Base-by-base conservation (phyloP, 2,329 filamentous ascomycete species). In the Colletotrichum siamense region DNA sequence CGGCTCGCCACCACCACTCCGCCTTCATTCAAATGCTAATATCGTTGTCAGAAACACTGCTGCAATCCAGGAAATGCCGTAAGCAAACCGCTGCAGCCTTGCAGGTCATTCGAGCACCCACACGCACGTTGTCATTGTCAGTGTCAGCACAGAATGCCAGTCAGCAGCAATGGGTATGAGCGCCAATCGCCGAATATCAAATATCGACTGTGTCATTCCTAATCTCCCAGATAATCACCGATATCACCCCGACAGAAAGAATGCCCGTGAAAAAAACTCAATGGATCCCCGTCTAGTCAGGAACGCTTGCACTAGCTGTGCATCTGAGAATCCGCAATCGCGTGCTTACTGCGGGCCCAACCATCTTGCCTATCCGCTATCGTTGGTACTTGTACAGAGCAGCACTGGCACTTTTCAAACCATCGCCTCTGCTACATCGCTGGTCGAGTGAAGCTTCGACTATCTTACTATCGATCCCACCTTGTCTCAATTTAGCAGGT, bases 401-500 rank as follows among this genome's bases (percentile, higher is more conserved):
- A 22, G 44, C 44, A 49, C 44, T 13, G n/a, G 62, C 22, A 12
- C 59, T 32, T 24, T 62, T 8, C 62, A 64, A 72, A 32, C 63
- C 28, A 66, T 6, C 24, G 24, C 63, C 30, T 62, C 28, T 62
- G 59, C 59, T 62, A 26, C 57, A 32, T n/a, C 18, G 30, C 32
- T 64, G 34, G n/a, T 64, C 34, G 22, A 36, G 2, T 34, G 30
- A 64, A 36, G 32, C 61, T 64, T 32, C 30, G 22, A 64, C 18
- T 22, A n/a, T 64, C 6, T 36, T 64, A n/a, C 32, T 64, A 67
- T 24, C 30, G 30, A 36, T 70, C 18, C 30, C 57, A 68, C 26
- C 22, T 72, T 68, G 26, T 55, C 69, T 64, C 63, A n/a, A 73
- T 73, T 52, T 10, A 76, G 73, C 63, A 73, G 73, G 73, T 73